Base-by-base conservation (phyloP, 2,329 filamentous ascomycete genomes). In the Aspergillus sp. region DNA sequence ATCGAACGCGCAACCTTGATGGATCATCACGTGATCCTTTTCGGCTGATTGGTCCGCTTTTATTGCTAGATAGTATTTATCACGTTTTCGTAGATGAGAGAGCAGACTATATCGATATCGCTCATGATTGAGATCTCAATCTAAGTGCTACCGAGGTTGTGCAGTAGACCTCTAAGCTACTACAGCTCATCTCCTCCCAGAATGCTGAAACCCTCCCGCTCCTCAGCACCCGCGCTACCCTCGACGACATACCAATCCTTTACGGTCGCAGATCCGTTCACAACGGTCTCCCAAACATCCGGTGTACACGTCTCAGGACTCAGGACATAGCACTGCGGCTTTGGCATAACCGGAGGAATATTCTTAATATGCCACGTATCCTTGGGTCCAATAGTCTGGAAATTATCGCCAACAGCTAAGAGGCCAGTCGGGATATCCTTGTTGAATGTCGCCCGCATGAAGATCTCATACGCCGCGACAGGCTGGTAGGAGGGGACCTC, bases 401-500 rank as follows among this genome's bases (percentile, higher is more conserved):
- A 59, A 5, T 49, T n/a, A n/a, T 47, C 50, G 2, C 10, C 11
- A n/a, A 51, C 51, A 8, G 17, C 19, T n/a, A 21, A 3, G 15
- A 27, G 8, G 3, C 57, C 57, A 4, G 57, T 50, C 3, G 50
- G 19, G 2, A 59, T 42, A 50, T 59, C 57, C 21, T 25, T 47
- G 41, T 41, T 19, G 11, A 36, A 36, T 2, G 51, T 59, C 30
- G 42, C 57, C 11, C 57, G 50, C 15, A 15, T 25, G 19, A 59
- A 49, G 51, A 59, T 59, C 15, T 59, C 57, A 19, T 38, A 30
- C 30, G 57, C 27, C 3, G 50, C 50, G n/a, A 41, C 19, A 0
- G 80, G 79, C 59, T 82, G 80, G 67, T 78, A 81, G n/a, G 79
- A 80, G 0, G 82, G 80, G 1, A 83, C 77, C 57, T 82, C 76